These are phyloP conservation scores for Tolypocladium ophioglossoides DNA, from an alignment of 2,329 filamentous ascomycete species.

Conservation along the genomic window DNA sequence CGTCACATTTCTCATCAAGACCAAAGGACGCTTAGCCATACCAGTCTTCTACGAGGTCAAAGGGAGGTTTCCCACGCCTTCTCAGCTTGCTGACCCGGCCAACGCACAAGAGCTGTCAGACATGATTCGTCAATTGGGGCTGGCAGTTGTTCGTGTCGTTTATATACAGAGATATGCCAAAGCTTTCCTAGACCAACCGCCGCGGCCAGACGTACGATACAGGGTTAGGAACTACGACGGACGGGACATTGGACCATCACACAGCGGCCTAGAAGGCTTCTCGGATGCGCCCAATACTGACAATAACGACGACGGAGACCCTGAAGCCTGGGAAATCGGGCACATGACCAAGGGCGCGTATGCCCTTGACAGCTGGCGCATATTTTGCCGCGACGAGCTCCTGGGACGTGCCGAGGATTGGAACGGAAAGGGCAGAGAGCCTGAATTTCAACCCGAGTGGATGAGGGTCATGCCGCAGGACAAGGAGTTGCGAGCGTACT, in stretches of 20 bases:
- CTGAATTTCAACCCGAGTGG: slow-evolving; percentile 75
- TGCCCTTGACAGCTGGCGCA: slow-evolving; percentile 82
- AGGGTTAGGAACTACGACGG: slow-evolving; percentile 37
- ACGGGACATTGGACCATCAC: slow-evolving; percentile 17
- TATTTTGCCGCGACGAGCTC: slow-evolving; percentile 77
- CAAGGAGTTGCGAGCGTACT: slow-evolving; percentile 79
- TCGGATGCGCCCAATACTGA: not conserved
- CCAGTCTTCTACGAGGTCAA: slow-evolving; percentile 65
- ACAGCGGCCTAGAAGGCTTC: not conserved
- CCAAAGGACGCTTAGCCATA: slow-evolving; percentile 61
- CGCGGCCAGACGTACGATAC: slow-evolving; percentile 44
- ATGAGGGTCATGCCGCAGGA: slow-evolving; percentile 73
- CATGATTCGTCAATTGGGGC: slow-evolving; percentile 60
- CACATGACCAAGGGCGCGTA: slow-evolving; percentile 77
- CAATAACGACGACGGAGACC: slow-evolving; percentile 4
- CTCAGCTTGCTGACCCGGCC: slow-evolving; percentile 45
- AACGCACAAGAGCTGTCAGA: slow-evolving; percentile 39
- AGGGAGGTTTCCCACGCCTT: slow-evolving; percentile 54
- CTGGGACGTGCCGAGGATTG: slow-evolving; percentile 56
- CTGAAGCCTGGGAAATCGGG: slow-evolving; percentile 67
- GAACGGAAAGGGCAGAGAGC: slow-evolving; percentile 44
- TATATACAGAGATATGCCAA: slow-evolving; percentile 62
- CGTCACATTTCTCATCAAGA: slow-evolving; percentile 77
- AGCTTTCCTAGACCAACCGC: slow-evolving; percentile 55
- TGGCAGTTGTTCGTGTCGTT: slow-evolving; percentile 55